These are phyloP conservation scores for Kuraishia piskuri DNA, from an alignment of 805 yeast genomes.

Conservation along the genomic window DNA sequence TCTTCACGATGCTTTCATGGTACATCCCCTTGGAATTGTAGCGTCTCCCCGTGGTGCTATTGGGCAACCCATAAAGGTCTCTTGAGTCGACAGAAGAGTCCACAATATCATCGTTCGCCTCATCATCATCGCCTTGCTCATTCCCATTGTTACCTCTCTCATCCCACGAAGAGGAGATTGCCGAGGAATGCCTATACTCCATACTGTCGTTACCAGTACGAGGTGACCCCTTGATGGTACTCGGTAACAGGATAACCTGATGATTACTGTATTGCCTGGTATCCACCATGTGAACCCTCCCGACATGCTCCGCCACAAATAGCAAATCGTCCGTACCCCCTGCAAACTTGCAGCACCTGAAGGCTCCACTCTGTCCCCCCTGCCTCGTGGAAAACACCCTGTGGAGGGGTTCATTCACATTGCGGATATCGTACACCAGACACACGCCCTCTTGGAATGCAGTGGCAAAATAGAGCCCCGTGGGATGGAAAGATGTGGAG, in stretches of 20 bases:
- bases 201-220: not conserved
- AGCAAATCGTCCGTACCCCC: constrained; percentile 68
- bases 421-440: constrained; percentile 68
- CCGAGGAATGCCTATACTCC: not conserved
- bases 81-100: not conserved
- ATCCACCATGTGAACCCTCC: constrained; percentile 80
- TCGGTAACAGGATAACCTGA: constrained; percentile 66
- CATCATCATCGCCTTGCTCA: not conserved
- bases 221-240: constrained; percentile 21
- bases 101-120: not conserved
- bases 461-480: constrained; percentile 66
- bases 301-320: constrained; percentile 75
- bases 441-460: constrained; percentile 85
- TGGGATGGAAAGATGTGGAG: constrained; percentile 71
- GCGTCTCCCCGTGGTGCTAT: not conserved
- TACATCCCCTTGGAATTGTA: not conserved
- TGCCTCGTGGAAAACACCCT: constrained; percentile 54
- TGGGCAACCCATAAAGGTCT: not conserved
- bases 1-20: not conserved
- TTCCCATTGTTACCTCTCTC: not conserved
- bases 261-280: constrained; percentile 65
- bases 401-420: constrained; percentile 41
- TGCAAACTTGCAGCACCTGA: constrained; percentile 40
- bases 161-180: not conserved
- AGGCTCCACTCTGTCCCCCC: constrained; percentile 32